These are phyloP conservation scores for Singerocomus inundabilis DNA, from an alignment of 1,284 basidiomycete genomes.

Conservation along the genomic window DNA sequence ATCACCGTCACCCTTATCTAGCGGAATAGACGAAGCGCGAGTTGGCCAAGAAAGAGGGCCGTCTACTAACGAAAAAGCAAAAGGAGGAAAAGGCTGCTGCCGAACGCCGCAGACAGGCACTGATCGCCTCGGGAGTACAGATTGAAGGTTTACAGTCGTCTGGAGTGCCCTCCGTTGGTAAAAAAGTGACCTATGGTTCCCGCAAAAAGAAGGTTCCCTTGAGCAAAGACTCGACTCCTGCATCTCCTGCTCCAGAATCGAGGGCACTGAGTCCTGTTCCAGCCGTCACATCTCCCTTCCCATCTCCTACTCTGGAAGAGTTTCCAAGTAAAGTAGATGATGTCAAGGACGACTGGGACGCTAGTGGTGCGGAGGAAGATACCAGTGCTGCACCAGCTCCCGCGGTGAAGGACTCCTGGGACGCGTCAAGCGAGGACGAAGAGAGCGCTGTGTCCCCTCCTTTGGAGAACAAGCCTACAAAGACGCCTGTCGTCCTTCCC, in stretches of 20 bases:
- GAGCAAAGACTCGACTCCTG: constrained; percentile 40
- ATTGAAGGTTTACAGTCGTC: constrained; percentile 79
- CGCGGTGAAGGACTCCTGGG: constrained; percentile 81
- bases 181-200: constrained; percentile 78
- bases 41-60: constrained; percentile 86
- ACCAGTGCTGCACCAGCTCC: constrained; percentile 30
- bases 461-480: constrained; percentile 25
- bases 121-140: constrained; percentile 86
- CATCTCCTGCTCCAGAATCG: constrained; percentile 50
- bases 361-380: constrained; percentile 41
- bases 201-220: constrained; percentile 76
- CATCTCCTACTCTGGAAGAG: constrained; percentile 26
- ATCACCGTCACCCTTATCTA: constrained; percentile 4
- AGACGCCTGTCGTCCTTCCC: constrained; percentile 26
- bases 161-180: constrained; percentile 48
- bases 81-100: constrained; percentile 92
- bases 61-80: constrained; percentile 91
- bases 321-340: constrained; percentile 35
- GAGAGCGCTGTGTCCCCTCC: constrained; percentile 22
- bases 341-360: constrained; percentile 86
- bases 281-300: constrained; percentile 13
- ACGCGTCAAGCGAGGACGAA: constrained; percentile 76
- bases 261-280: constrained; percentile 53
- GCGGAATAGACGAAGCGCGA: constrained; percentile 72
- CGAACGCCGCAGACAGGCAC: constrained; percentile 88